Evolutionary conservation across 108 stramenopile species (phyloP), one percentile per base, ranked within the genome.

Genomic region (Cyclotella baltica): DNA sequence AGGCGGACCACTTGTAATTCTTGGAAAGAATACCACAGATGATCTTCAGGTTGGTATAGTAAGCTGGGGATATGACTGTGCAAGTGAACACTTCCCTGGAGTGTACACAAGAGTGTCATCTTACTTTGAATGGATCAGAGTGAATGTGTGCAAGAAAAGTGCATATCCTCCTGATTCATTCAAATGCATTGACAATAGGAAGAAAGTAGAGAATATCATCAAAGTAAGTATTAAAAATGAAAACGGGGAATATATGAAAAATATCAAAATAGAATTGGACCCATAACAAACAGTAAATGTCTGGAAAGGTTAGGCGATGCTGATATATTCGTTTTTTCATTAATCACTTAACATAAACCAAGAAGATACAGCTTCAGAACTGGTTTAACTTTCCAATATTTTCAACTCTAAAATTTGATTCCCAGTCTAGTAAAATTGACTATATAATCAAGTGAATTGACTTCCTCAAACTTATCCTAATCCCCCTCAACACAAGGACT

Each of bases 21-120:
- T 40, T 15, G 82, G 82, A 1, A 46, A 25, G 9, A 37, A 55
- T 50, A 25, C 62, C 0, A 22, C 15, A 40, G 52, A 30, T 16
- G 83, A 84, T 56, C 23, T 80, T 1, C 78, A 76, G 38, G 79
- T 84, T 0, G 83, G 83, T 4, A 53, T 84, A 1, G 76, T 78
- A 0, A 75, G 73, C 1, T 84, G 78, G 78, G 83, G 83, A 5
- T 34, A 23, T 35, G 53, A 68, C 0, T 84, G 83, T 38, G 76
- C 72, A 1, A 9, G 36, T 15, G 6, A 35, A 33, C 62, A 80
- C 15, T 80, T 76, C 59, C 83, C 83, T 4, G 83, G 78, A 46
- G 74, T 84, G 0, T 84, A 84, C 61, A 52, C 82, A 40, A 64
- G 77, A 20, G 52, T 83, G 11, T 74, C 72, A 5, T 8, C 30